phyloP scores from a whole-genome alignment of 2,329 filamentous ascomycete species.

The Ceratocystis cubensis region DNA sequence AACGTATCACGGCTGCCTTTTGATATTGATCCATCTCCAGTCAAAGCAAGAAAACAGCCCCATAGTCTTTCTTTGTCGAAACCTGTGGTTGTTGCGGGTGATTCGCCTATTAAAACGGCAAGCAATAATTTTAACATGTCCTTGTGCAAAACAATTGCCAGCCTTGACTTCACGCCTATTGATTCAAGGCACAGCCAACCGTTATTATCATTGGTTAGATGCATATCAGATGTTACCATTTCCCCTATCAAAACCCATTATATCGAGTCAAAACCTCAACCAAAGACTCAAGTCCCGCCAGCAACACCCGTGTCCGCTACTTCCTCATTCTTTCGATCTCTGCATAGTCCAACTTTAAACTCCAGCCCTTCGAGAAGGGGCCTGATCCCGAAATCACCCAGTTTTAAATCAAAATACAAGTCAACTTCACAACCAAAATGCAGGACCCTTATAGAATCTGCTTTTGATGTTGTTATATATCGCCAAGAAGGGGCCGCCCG shows the following conservation, averaged over 20 bases:
- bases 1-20: background rate
- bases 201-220: background rate
- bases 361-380: background rate
- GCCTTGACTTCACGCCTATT: background rate
- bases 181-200: background rate
- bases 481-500: conserved; percentile 5
- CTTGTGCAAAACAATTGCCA: background rate
- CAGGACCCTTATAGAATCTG: background rate
- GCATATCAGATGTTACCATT: background rate
- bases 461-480: conserved; percentile 13
- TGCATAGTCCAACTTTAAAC: background rate
- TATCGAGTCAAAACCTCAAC: background rate
- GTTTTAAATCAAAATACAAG: background rate
- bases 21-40: background rate
- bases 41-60: background rate
- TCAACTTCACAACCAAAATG: background rate
- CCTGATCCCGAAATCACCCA: background rate
- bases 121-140: background rate
- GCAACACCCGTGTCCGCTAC: background rate
- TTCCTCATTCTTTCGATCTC: background rate
- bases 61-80: background rate
- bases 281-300: background rate
- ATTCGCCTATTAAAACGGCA: background rate
- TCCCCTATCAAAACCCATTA: background rate
- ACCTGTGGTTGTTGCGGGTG: background rate